These are phyloP conservation scores for Pseudocercospora fuligena DNA, from an alignment of 2,329 filamentous ascomycete species.

Conservation along the genomic window DNA sequence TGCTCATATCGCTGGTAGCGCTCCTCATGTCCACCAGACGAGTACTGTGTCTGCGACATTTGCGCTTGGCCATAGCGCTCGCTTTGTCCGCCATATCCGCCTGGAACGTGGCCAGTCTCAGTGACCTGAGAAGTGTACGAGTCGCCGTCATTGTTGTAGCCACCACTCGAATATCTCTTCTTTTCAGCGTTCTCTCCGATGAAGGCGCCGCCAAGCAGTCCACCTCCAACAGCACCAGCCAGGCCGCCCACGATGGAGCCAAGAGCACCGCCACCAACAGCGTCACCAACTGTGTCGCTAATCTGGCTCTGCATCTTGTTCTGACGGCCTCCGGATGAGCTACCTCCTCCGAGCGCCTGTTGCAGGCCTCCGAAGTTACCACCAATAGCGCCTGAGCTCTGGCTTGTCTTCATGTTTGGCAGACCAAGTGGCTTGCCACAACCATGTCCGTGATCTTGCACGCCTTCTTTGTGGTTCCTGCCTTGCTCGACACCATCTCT, in stretches of 20 bases:
- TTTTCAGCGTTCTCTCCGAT: constrained; percentile 56
- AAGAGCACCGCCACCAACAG: constrained; percentile 67
- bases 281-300: constrained; percentile 61
- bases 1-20: constrained; percentile 67
- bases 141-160: constrained; percentile 63
- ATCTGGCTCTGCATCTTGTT: constrained; percentile 40
- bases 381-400: constrained; percentile 52
- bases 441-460: constrained; percentile 82
- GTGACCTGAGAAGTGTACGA: constrained; percentile 65
- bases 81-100: constrained; percentile 26
- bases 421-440: constrained; percentile 81
- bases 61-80: constrained; percentile 65
- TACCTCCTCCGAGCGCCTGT: constrained; percentile 41
- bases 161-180: constrained; percentile 55
- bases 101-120: constrained; percentile 61
- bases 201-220: constrained; percentile 67
- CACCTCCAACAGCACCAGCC: constrained; percentile 62
- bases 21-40: constrained; percentile 61
- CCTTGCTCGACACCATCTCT: constrained; percentile 76
- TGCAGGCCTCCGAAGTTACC: constrained; percentile 43
- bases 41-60: constrained; percentile 63
- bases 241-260: constrained; percentile 73
- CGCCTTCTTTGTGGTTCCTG: constrained; percentile 84
- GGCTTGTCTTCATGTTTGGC: constrained; percentile 62
- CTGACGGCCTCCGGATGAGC: constrained; percentile 39